Percentiles rank a stretch among this genome's conserved stretches.
Evolutionary conservation across 148 eudicot species (phyloP).

Genomic region (Amaranthus hypochondriacus): DNA sequence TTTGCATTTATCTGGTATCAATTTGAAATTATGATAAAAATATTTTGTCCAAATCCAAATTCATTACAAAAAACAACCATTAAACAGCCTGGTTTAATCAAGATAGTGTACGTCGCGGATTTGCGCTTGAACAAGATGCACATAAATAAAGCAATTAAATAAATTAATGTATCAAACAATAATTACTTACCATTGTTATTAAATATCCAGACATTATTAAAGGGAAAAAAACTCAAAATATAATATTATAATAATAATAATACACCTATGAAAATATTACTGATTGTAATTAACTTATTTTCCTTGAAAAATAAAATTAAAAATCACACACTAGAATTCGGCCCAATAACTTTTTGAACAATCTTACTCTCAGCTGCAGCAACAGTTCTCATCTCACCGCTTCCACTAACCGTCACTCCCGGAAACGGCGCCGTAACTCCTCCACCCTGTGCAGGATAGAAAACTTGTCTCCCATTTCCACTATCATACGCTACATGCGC

Average conservation of each 20-base stretch:
- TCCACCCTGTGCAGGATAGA: conserved; percentile 42
- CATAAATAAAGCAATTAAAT: no score
- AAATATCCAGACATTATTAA: background rate
- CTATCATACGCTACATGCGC: conserved; percentile 58
- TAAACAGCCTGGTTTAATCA: no score
- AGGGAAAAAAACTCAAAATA: background rate
- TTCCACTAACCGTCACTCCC: conserved; percentile 24
- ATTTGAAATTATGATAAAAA: no score
- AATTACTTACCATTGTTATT: conserved; percentile 6
- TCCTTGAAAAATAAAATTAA: background rate
- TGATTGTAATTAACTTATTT: background rate
- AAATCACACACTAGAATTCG: conserved; percentile 30
- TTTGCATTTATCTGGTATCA: no score
- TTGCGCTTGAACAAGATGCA: no score
- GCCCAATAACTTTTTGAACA: conserved; percentile 25
- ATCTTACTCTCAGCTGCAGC: conserved; percentile 24
- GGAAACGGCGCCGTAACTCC: conserved; percentile 42
- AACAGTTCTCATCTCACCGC: conserved; percentile 21
- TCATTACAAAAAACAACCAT: no score
- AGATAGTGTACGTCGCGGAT: no score
- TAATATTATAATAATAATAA: background rate
- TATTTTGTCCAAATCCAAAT: no score
- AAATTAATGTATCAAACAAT: background rate
- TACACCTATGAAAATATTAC: background rate
- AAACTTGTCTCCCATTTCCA: conserved; percentile 64